A percentile compares a stretch with the other conserved stretches of the same genome.
Evolutionary conservation across 2,329 filamentous ascomycete species (phyloP).

Genomic region (Alternaria longipes): DNA sequence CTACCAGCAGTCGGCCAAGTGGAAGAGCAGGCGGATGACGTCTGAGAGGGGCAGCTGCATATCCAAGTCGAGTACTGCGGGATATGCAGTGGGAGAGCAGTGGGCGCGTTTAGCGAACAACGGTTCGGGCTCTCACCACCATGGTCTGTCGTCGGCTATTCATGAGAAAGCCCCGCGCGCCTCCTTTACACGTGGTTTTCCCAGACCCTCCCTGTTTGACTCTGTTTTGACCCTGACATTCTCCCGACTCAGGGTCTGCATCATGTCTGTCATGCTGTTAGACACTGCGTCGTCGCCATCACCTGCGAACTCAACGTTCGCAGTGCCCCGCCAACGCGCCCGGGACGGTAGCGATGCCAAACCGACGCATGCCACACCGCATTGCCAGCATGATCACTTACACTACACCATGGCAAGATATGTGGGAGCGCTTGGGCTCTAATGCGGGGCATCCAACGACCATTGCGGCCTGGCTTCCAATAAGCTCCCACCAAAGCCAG

Average conservation of each 20-base stretch:
- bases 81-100: slow-evolving; percentile 29
- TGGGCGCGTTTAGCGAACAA: slow-evolving; percentile 26
- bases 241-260: slow-evolving; percentile 1
- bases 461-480: slow-evolving; percentile 17
- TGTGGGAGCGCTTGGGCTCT: slow-evolving; percentile 7
- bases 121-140: slow-evolving; percentile 9
- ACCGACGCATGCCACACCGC: slow-evolving; percentile 37
- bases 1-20: slow-evolving; percentile 13
- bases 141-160: slow-evolving; percentile 16
- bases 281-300: slow-evolving; percentile 9
- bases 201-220: slow-evolving; percentile 13
- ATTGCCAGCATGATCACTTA: slow-evolving; percentile 12
- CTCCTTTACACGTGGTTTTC: slow-evolving; percentile 30
- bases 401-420: slow-evolving; percentile 10
- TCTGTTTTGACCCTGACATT: background rate
- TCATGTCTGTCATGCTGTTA: background rate
- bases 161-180: slow-evolving; percentile 20
- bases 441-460: slow-evolving; percentile 24
- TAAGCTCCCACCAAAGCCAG: slow-evolving; percentile 8
- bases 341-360: slow-evolving; percentile 29
- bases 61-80: slow-evolving; percentile 25
- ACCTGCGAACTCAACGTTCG: slow-evolving; percentile 35
- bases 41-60: slow-evolving; percentile 23
- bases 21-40: slow-evolving; percentile 30
- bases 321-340: slow-evolving; percentile 17